Evolutionary conservation across 169 alveolate species (phyloP).

Genomic region (Theileria equi): DNA sequence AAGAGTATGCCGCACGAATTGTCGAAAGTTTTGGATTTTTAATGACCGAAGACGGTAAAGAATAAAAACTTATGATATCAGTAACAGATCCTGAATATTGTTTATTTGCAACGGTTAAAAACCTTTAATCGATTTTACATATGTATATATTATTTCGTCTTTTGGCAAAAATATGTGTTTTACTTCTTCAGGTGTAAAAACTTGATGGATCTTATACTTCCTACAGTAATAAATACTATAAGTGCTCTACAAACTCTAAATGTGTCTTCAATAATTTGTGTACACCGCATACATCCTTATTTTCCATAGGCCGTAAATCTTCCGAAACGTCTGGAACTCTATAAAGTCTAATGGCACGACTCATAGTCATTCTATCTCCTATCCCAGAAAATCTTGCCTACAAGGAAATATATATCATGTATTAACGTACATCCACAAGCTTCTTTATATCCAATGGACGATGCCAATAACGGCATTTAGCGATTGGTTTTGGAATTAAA

Average conservation of each 20-base stretch:
- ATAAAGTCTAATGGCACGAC: slow-evolving; percentile 85
- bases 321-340: slow-evolving; percentile 71
- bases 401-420: neutral
- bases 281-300: slow-evolving; percentile 84
- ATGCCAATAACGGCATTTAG: slow-evolving; percentile 87
- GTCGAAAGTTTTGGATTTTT: slow-evolving; percentile 78
- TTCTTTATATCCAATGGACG: slow-evolving; percentile 83
- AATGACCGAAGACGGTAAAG: slow-evolving; percentile 87
- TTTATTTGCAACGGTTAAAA: neutral
- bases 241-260: slow-evolving; percentile 75
- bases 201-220: slow-evolving; percentile 79
- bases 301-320: slow-evolving; percentile 80
- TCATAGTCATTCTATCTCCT: slow-evolving; percentile 83
- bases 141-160: slow-evolving; percentile 87
- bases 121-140: slow-evolving; percentile 82
- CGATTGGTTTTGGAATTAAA: slow-evolving; percentile 92
- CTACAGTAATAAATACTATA: slow-evolving; percentile 70
- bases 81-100: slow-evolving; percentile 77
- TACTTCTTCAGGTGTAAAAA: slow-evolving; percentile 85
- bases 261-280: slow-evolving; percentile 72
- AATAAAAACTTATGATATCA: slow-evolving; percentile 90
- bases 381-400: slow-evolving; percentile 80
- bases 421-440: slow-evolving; percentile 76
- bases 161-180: slow-evolving; percentile 87
- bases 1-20: slow-evolving; percentile 87